These are phyloP conservation scores for Mycoemilia scoparia DNA, from an alignment of 192 early-diverging fungal genomes.

Conservation along the genomic window DNA sequence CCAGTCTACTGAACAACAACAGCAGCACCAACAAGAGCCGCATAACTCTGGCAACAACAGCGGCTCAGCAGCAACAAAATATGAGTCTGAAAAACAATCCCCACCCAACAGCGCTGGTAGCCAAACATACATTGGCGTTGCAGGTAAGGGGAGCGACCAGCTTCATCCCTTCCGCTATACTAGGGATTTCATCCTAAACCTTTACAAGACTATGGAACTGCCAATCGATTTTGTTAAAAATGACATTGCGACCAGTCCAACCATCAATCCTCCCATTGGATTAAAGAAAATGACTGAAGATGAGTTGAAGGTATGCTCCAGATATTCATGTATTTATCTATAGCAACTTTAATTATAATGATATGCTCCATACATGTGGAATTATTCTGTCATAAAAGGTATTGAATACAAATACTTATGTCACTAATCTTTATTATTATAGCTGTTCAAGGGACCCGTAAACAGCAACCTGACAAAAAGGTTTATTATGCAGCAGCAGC, in stretches of 20 bases:
- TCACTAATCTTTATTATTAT: too few species aligned
- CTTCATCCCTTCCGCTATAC: constrained; percentile 46
- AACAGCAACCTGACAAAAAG: constrained; percentile 34
- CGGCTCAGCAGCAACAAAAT: neutral
- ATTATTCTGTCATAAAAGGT: too few species aligned
- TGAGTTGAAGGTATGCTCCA: constrained; percentile 37
- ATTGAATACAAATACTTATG: too few species aligned
- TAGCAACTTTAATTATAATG: neutral
- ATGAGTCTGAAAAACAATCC: constrained; percentile 4
- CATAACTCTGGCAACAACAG: neutral
- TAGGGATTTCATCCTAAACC: constrained; percentile 51
- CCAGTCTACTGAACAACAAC: too few species aligned
- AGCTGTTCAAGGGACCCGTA: constrained; percentile 18
- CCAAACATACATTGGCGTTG: constrained; percentile 1
- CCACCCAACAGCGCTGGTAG: constrained; percentile 2
- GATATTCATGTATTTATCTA: neutral
- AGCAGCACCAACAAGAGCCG: too few species aligned
- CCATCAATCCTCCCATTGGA: constrained; percentile 40
- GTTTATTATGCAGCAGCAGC: constrained; percentile 7
- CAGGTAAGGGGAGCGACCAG: constrained; percentile 7
- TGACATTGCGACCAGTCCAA: constrained; percentile 43
- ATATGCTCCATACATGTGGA: too few species aligned
- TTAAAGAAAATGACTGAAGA: constrained; percentile 33
- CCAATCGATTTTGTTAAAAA: constrained; percentile 43
- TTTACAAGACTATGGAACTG: constrained; percentile 40